Conservation (phyloP, 257 asterid species). For the Solanum dulcamara region DNA sequence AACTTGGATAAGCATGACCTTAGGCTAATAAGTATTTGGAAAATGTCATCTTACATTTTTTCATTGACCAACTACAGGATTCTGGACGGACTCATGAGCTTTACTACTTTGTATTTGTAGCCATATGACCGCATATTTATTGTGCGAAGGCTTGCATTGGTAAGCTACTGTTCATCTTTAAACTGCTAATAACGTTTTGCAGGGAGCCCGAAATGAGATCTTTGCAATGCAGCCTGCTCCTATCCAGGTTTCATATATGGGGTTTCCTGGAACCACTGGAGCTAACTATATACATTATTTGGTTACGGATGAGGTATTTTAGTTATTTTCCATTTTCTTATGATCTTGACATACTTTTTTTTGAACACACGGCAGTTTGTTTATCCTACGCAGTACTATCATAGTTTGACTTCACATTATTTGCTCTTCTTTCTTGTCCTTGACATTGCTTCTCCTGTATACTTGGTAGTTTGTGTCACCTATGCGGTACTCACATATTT, state of each 20-base stretch:
- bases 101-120: background rate
- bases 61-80: background rate
- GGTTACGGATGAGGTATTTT: conserved; percentile 85
- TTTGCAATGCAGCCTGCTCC: conserved; percentile 99
- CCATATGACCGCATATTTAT: background rate
- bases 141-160: background rate
- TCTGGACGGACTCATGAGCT: background rate
- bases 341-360: background rate
- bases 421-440: conserved; percentile 54
- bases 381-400: conserved; percentile 57
- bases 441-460: conserved; percentile 68
- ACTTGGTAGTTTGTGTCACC: conserved; percentile 94
- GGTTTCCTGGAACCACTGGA: conserved; percentile 99
- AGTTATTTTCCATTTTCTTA: background rate
- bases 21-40: background rate
- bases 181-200: background rate
- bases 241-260: conserved; percentile 98
- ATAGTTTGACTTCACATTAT: conserved; percentile 61
- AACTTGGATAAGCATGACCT: background rate
- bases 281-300: conserved; percentile 84
- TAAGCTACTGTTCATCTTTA: background rate
- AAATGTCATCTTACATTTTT: background rate
- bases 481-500: conserved; percentile 57
- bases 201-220: conserved; percentile 99
- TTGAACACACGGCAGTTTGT: conserved; percentile 44